Conservation (phyloP, 768 basidiomycete genomes). For the Termitomyces sp. region DNA sequence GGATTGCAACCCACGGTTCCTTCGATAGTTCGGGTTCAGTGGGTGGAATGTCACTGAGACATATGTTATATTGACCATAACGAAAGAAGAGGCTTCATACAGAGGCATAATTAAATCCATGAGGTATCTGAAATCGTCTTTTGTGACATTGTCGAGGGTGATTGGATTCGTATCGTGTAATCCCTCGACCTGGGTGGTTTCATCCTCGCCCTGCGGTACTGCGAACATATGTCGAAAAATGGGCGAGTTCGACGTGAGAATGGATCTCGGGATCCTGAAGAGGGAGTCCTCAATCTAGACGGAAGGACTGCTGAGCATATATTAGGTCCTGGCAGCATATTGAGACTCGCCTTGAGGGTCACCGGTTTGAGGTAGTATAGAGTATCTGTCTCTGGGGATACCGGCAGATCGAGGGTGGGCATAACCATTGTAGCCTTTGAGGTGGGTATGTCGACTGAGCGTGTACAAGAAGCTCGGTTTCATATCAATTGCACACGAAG, state of each 20-base stretch:
- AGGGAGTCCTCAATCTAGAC: slow-evolving; percentile 15
- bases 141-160: slow-evolving; percentile 9
- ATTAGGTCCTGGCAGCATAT: background rate
- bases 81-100: slow-evolving; percentile 3
- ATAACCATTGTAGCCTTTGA: background rate
- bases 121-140: slow-evolving; percentile 11
- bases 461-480: background rate
- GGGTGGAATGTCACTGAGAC: slow-evolving; percentile 4
- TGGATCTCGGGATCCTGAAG: slow-evolving; percentile 13
- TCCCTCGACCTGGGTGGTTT: slow-evolving; percentile 2
- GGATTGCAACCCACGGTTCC: slow-evolving; percentile 13
- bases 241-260: slow-evolving; percentile 8
- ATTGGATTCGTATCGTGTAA: slow-evolving; percentile 7
- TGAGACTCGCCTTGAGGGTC: slow-evolving; percentile 7
- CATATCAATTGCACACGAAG: background rate
- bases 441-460: background rate
- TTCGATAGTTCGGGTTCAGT: background rate
- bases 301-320: background rate
- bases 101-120: slow-evolving; percentile 12
- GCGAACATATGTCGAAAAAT: slow-evolving; percentile 14
- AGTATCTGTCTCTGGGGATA: slow-evolving; percentile 6
- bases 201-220: slow-evolving; percentile 4
- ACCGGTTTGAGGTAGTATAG: slow-evolving; percentile 8
- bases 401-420: background rate
- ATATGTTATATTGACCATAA: background rate